Evolutionary conservation across 768 basidiomycete genomes (phyloP).

Genomic region (Psilocybe cubensis): DNA sequence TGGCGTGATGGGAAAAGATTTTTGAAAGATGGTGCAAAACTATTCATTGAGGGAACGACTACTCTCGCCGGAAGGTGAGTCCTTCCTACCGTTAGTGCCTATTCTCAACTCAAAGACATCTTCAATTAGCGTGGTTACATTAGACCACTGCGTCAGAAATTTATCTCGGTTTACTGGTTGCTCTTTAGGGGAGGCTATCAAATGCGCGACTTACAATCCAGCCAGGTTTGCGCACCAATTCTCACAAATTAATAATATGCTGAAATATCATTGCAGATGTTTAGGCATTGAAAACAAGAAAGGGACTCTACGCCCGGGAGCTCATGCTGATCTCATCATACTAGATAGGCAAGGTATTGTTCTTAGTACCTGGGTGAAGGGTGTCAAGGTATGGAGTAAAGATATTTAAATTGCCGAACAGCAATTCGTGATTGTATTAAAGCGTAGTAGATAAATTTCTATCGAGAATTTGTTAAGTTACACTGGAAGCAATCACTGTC

Average conservation of each 20-base stretch:
- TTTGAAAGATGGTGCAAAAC: constrained; percentile 78
- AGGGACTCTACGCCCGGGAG: constrained; percentile 81
- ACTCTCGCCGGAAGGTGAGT: constrained; percentile 87
- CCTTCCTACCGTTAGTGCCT: neutral
- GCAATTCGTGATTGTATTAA: neutral
- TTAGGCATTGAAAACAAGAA: constrained; percentile 80
- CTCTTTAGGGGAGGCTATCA: constrained; percentile 81
- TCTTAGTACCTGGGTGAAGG: constrained; percentile 76
- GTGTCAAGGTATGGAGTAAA: constrained; percentile 69
- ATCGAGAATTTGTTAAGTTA: too few relatives aligned
- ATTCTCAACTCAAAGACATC: neutral
- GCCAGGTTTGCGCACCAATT: constrained; percentile 56
- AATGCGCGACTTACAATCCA: constrained; percentile 85
- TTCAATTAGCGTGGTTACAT: constrained; percentile 65
- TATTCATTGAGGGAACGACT: constrained; percentile 83
- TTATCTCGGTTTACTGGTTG: constrained; percentile 84
- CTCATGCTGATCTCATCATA: constrained; percentile 84
- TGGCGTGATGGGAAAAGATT: constrained; percentile 87
- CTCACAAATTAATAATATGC: neutral
- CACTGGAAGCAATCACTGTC: too few relatives aligned
- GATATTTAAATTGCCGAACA: constrained; percentile 9
- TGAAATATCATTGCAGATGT: constrained; percentile 45
- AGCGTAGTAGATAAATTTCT: too few relatives aligned
- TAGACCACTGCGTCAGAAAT: constrained; percentile 87
- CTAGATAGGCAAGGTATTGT: constrained; percentile 71